Evolutionary conservation across 352 stramenopile species (phyloP).

Genomic region (Phytophthora colocasiae): DNA sequence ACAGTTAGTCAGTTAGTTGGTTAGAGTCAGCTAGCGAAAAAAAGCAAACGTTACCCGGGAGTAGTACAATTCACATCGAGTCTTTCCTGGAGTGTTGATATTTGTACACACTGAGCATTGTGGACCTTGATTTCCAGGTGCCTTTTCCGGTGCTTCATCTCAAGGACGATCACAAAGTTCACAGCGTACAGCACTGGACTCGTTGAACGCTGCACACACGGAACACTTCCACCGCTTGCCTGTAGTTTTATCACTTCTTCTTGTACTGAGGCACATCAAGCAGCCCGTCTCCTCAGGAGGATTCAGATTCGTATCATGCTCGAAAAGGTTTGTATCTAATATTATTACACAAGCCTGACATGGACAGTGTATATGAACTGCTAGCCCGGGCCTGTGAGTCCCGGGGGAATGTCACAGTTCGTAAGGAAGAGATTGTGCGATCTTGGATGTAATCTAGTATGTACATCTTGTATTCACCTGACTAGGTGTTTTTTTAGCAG

Average conservation of each 20-base stretch:
- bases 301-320: conserved; percentile 43
- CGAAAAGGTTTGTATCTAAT: no score
- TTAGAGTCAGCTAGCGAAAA: no score
- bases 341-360: no score
- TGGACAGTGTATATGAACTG: no score
- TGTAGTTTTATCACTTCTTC: not conserved
- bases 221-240: conserved; percentile 31
- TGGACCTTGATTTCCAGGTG: conserved; percentile 13
- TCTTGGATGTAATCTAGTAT: no score
- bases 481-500: no score
- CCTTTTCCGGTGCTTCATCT: conserved; percentile 7
- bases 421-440: no score
- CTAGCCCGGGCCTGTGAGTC: no score
- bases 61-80: conserved; percentile 54
- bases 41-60: conserved; percentile 32
- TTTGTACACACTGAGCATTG: conserved; percentile 70
- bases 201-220: conserved; percentile 34
- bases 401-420: no score
- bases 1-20: no score
- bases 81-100: conserved; percentile 44
- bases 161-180: conserved; percentile 31
- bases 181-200: conserved; percentile 19
- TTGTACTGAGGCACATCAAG: conserved; percentile 25
- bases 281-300: conserved; percentile 18
- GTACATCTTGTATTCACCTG: no score